Evolutionary conservation across 179 eudicot genomes (phyloP), one percentile per base, ranked within the genome.

Genomic region (Sideroxylon spinosum): DNA sequence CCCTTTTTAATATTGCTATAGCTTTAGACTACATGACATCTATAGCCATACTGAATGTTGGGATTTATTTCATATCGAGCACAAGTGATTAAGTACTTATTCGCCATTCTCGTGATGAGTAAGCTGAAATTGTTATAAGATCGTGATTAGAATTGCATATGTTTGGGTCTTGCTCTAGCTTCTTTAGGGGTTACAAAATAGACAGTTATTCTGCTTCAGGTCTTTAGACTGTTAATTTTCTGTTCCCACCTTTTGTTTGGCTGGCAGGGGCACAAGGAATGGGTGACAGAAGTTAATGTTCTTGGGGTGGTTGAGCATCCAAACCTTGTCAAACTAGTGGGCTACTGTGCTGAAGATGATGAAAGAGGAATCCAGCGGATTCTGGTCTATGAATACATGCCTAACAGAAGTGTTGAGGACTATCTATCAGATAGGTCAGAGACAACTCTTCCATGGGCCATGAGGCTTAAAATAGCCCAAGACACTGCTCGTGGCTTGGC

Each of bases 341-440:
- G 98, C 7, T 93, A 92, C 80, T 94, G 98, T 87, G 97, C 98
- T 29, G 98, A 94, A 78, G 98, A 94, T 81, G 98, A 94, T 75
- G 98, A 94, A 84, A 90, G 98, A 88, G 98, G 98, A 78, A 92
- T 94, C 12, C 96, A 94, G 65, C 83, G 98, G 79, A 93, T 92
- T 78, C 78, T 94, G 65, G 77, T 94, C 64, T 94, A 94, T 81
- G 97, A 94, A 80, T 91, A 86, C 76, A 89, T 94, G 98, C 96
- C 97, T 53, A 90, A 94, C 63, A 82, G 91, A 81, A 94, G 97
- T 75, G 97, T 94, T 50, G 97, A 94, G 79, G 96, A 93, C 79
- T 94, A 94, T 81, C 84, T 94, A 76, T 91, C 93, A 22, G 26
- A 88, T 62, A 87, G 82, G 52, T 89, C 97, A 6, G 79, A 81